Evolutionary conservation across 2,329 filamentous ascomycete species (phyloP).

Genomic region (Didymella pomorum): DNA sequence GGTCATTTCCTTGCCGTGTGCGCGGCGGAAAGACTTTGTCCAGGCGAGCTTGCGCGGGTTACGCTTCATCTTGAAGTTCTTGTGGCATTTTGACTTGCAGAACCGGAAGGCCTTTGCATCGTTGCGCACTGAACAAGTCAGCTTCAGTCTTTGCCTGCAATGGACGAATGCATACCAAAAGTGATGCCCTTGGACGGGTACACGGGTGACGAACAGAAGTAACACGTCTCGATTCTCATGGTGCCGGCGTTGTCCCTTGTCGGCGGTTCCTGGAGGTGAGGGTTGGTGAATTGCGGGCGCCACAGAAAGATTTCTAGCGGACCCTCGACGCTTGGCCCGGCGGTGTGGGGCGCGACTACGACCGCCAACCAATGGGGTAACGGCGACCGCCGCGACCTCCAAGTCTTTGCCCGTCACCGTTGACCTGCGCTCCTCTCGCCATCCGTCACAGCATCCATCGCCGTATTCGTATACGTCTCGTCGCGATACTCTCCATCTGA

Average conservation of each 20-base stretch:
- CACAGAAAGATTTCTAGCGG: constrained; percentile 30
- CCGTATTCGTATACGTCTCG: neutral
- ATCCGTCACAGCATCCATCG: constrained; percentile 15
- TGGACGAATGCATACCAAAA: constrained; percentile 65
- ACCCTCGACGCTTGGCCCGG: constrained; percentile 17
- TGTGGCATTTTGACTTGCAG: constrained; percentile 67
- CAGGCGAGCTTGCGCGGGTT: constrained; percentile 96
- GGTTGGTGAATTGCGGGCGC: constrained; percentile 21
- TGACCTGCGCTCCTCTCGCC: constrained; percentile 10
- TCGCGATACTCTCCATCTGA: neutral
- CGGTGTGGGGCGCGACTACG: constrained; percentile 22
- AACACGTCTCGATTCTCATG: constrained; percentile 60
- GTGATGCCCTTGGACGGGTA: constrained; percentile 62
- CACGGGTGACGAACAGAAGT: constrained; percentile 72
- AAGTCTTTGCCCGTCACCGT: constrained; percentile 19
- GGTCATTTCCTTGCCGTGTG: constrained; percentile 70
- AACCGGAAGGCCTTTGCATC: constrained; percentile 72
- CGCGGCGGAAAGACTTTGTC: constrained; percentile 56
- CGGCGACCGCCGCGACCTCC: constrained; percentile 33
- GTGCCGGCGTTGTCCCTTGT: constrained; percentile 22
- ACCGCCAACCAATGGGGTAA: constrained; percentile 14
- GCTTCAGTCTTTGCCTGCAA: neutral
- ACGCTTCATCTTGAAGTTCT: constrained; percentile 94
- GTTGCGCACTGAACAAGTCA: constrained; percentile 36
- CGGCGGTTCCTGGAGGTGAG: constrained; percentile 17